Evolutionary conservation across 1,284 basidiomycete species (phyloP), one percentile per base, ranked within the genome.

Genomic region (Vanrija humicola): DNA sequence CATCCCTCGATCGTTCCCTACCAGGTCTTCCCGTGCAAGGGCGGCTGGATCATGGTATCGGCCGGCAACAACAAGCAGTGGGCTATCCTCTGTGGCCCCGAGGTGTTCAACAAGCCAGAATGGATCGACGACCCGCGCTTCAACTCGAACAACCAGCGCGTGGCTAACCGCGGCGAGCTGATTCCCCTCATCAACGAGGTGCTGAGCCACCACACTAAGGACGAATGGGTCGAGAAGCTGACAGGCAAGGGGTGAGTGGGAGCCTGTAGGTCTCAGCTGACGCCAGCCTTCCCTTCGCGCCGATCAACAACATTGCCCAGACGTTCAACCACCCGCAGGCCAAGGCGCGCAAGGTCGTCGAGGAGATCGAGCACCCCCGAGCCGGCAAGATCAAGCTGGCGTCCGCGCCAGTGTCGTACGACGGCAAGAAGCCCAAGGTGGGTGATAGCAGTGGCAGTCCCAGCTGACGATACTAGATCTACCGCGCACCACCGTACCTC

Each of bases 291-390:
- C 92, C 91, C 5, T 90, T 90, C 73, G 90, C 72, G 62, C 91
- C 90, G 15, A 95, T 98, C 78, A 95, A 96, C 73, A 88, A 92
- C 65, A 90, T 98, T 61, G 73, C 81, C 48, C 86, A 93, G 70
- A 94, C 94, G 1, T 97, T 97, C 69, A 83, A 85, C 43, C 94
- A 97, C 77, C 90, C 91, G 2, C 94, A 98, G 77, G 89, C 84
- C 3, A 67, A 85, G 52, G 86, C 85, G 9, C 78, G 88, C 38
- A 77, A 78, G 38, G 80, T 85, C 46, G 81, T 83, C 1, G 78
- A 82, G 38, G 84, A 86, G 63, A 78, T 89, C 23, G 80, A 87
- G 84, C 87, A 89, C 72, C 84, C 87, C 25, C 80, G 87, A 42
- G 83, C 88, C 7, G 92, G 94, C 9, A 86, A 81, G 66, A 82